Base-by-base conservation (phyloP, 2,329 filamentous ascomycete genomes). In the Pseudogymnoascus pannorum region DNA sequence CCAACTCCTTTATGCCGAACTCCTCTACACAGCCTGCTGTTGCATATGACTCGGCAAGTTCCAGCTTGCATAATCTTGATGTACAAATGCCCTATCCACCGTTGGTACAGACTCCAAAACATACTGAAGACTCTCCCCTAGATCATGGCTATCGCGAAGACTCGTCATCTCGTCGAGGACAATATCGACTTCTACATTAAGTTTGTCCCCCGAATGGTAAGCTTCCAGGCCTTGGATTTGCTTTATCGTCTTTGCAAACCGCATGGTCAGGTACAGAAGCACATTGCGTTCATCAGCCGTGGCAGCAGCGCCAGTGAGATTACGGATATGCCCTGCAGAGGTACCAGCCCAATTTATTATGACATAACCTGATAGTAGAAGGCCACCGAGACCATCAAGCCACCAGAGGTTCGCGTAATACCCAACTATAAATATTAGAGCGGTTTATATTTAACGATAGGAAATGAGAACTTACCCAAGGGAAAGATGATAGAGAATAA, bases 341-440 rank as follows among this genome's bases (percentile, higher is more conserved):
- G 85, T 88, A 51, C 78, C 77, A 1, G 81, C 81, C 86, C 86
- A 88, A 72, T 88, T 86, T 72, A 82, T 84, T 66, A 88, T 87
- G 70, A 89, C 87, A 74, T 81, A 87, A 4, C 87, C 72, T 0
- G 85, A 87, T 0, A 89, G 75, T 0, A 87, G 67, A 0, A 81
- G 79, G 3, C 86, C 86, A 60, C 86, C 86, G 0, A 81, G 75
- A 5, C 78, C 75, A 69, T 89, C 86, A 12, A 89, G 76, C 86
- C 86, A 88, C 86, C 86, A 89, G 12, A 87, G 68, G 22, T 81
- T 70, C 3, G 80, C 75, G 57, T 81, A 76, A 66, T 81, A 77
- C 5, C 86, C 86, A 58, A 88, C 79, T 73, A 33, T 11, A 26
- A 33, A 6, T 20, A 26, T 62, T 40, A 66, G 58, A 6, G 26